phyloP scores from a whole-genome alignment of 2,329 filamentous ascomycete genomes.

The Trichoderma koningiopsis region DNA sequence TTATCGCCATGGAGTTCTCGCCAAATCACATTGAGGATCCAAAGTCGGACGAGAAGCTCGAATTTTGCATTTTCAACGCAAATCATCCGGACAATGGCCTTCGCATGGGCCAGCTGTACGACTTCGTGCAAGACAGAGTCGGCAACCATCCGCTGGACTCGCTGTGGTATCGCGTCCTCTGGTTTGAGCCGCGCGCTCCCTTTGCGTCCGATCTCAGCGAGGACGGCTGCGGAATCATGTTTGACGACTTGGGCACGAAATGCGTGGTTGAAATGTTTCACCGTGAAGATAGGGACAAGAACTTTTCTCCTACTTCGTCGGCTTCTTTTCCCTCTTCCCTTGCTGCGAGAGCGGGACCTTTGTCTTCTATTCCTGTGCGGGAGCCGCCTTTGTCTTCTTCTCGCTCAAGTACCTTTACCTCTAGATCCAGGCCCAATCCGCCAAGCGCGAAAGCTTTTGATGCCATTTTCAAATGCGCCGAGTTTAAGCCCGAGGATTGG shows the following conservation, averaged over 20 bases:
- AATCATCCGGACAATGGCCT: neutral
- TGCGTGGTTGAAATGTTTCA: constrained; percentile 8
- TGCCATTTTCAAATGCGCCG: neutral
- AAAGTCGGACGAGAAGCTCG: neutral
- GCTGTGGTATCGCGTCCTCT: neutral
- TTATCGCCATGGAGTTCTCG: neutral
- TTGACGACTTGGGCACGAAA: neutral
- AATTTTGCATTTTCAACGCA: neutral
- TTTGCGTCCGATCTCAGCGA: neutral
- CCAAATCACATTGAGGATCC: neutral
- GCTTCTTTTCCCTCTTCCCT: neutral
- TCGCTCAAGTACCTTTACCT: neutral
- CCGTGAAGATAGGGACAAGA: neutral
- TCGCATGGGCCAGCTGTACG: constrained; percentile 16
- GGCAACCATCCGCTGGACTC: neutral
- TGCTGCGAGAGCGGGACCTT: neutral
- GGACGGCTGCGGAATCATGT: neutral
- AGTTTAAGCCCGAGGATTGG: neutral
- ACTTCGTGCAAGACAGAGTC: neutral
- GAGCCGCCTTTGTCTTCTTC: neutral
- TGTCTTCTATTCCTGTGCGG: neutral
- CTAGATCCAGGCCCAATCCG: neutral
- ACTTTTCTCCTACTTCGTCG: neutral
- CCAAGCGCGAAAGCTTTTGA: neutral
- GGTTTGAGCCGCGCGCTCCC: neutral